Conservation (phyloP, 2,329 filamentous ascomycete genomes). For the Trichophyton equinum region DNA sequence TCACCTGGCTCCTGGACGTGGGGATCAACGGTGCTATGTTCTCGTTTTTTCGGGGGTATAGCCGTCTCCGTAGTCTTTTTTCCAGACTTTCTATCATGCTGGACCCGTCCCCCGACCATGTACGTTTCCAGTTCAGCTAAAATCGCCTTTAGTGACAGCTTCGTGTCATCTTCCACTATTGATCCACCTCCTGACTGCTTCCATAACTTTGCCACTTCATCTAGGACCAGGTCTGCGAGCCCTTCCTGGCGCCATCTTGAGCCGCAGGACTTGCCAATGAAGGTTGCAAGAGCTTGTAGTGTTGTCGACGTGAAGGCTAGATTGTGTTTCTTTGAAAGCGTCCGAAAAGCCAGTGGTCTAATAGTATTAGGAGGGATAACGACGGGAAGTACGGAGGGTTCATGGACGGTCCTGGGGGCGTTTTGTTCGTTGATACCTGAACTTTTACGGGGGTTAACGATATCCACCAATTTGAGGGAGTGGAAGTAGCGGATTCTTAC, state of each 20-base stretch:
- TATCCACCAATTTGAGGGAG: not conserved
- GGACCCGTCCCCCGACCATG: slow-evolving; percentile 64
- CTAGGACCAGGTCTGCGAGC: slow-evolving; percentile 77
- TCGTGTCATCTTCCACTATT: slow-evolving; percentile 65
- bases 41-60: slow-evolving; percentile 45
- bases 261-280: slow-evolving; percentile 87
- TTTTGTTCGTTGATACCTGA: not conserved
- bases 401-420: slow-evolving; percentile 35
- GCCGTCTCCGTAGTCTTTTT: slow-evolving; percentile 42
- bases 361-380: slow-evolving; percentile 76
- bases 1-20: not conserved
- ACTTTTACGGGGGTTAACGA: not conserved
- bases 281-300: slow-evolving; percentile 69
- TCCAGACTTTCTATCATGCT: slow-evolving; percentile 17
- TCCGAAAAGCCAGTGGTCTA: slow-evolving; percentile 81
- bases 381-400: slow-evolving; percentile 65
- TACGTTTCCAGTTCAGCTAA: slow-evolving; percentile 72
- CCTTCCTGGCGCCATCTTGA: slow-evolving; percentile 95
- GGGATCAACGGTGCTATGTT: not conserved
- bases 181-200: slow-evolving; percentile 82
- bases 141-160: slow-evolving; percentile 59
- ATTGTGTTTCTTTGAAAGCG: slow-evolving; percentile 95
- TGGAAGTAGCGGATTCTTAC: not conserved
- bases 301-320: slow-evolving; percentile 81
- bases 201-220: slow-evolving; percentile 85